Conservation (phyloP, 768 basidiomycete species). For the Tephrocybe sp. region DNA sequence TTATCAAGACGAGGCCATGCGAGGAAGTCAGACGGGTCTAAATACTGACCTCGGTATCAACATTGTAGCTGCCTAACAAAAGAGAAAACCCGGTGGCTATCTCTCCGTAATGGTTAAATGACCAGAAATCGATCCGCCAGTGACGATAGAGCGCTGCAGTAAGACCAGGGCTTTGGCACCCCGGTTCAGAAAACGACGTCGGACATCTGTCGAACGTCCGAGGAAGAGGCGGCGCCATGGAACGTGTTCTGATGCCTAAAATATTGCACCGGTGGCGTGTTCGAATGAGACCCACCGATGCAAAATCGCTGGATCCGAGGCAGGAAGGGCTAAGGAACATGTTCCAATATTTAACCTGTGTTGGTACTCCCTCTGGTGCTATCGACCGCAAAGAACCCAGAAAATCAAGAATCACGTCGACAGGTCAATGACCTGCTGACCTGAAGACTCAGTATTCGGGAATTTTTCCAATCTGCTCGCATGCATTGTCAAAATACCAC, state of each 20-base stretch:
- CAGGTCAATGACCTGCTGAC: constrained; percentile 1
- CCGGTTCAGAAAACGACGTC: background rate
- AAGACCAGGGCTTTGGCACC: background rate
- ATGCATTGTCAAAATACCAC: no score
- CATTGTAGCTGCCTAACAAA: background rate
- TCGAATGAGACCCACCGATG: no score
- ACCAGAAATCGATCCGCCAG: constrained; percentile 1
- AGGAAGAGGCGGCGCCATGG: background rate
- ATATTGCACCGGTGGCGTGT: background rate
- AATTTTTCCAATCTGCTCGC: constrained; percentile 1
- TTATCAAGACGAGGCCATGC: background rate
- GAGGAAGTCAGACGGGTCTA: background rate
- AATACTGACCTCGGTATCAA: constrained; percentile 1
- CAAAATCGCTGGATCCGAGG: no score
- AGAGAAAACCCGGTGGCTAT: constrained; percentile 2
- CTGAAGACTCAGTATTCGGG: constrained; percentile 1
- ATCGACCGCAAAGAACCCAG: background rate
- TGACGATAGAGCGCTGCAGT: background rate
- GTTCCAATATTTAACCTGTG: constrained; percentile 2
- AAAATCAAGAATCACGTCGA: background rate
- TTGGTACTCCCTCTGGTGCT: background rate
- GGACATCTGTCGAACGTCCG: constrained; percentile 3
- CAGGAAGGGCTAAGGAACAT: constrained; percentile 4
- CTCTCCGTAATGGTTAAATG: constrained; percentile 1
- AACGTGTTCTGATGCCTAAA: background rate